A percentile compares a stretch with the other conserved stretches of the same genome.
phyloP scores from a whole-genome alignment of 2,329 filamentous ascomycete genomes.

The Fusarium lyarnte region DNA sequence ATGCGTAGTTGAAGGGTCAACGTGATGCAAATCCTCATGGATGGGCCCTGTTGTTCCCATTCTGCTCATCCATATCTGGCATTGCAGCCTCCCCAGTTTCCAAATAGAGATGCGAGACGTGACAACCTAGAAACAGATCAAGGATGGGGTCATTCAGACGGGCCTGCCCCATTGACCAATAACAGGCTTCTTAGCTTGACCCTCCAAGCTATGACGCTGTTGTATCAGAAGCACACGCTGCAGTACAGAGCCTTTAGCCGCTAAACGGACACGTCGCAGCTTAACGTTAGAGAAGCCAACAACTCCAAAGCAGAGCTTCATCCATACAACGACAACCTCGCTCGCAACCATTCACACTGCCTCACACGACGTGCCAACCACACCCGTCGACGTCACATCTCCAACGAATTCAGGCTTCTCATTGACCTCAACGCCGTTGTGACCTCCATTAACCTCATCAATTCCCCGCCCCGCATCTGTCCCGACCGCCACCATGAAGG shows the following conservation, averaged over 20 bases:
- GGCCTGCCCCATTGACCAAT: conserved; percentile 35
- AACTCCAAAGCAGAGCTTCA: background rate
- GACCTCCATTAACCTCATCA: conserved; percentile 5
- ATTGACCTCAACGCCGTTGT: conserved; percentile 9
- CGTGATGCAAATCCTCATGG: conserved; percentile 26
- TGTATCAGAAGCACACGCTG: conserved; percentile 8
- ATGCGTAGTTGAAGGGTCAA: conserved; percentile 14
- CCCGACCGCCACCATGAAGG: conserved; percentile 57
- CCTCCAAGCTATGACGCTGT: conserved; percentile 27
- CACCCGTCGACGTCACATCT: conserved; percentile 39
- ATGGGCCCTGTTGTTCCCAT: conserved; percentile 17
- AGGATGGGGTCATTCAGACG: conserved; percentile 12
- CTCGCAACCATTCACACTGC: conserved; percentile 25
- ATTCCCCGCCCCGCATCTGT: conserved; percentile 12
- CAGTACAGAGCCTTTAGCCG: conserved; percentile 8
- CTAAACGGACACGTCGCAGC: conserved; percentile 41
- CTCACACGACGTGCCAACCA: conserved; percentile 29
- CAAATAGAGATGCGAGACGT: conserved; percentile 31
- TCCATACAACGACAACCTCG: conserved; percentile 27
- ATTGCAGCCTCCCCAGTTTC: conserved; percentile 25
- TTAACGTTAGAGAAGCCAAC: conserved; percentile 13
- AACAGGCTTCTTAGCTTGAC: conserved; percentile 1
- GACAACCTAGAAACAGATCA: conserved; percentile 35
- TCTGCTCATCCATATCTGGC: conserved; percentile 24
- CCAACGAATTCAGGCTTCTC: conserved; percentile 21